Evolutionary conservation across 1,284 basidiomycete genomes (phyloP).

Genomic region (Apiotrichum mycotoxinovorans): DNA sequence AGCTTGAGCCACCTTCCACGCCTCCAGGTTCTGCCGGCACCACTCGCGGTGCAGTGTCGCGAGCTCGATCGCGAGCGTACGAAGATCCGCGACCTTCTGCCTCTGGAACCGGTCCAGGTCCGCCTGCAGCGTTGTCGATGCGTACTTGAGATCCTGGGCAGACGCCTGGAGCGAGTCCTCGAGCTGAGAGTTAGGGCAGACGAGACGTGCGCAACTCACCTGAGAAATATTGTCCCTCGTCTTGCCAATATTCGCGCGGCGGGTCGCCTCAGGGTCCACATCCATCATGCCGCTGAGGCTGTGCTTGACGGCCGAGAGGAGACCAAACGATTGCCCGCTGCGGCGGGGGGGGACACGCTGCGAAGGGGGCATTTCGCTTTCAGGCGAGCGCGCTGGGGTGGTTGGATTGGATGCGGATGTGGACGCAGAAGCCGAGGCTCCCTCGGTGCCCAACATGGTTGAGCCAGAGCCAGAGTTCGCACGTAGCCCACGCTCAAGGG

Average conservation of each 20-base stretch:
- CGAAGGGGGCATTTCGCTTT: neutral
- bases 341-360: conserved; percentile 17
- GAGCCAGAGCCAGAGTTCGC: conserved; percentile 12
- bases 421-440: neutral
- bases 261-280: conserved; percentile 91
- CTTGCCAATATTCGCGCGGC: conserved; percentile 88
- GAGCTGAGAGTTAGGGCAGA: conserved; percentile 56
- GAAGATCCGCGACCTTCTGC: conserved; percentile 93
- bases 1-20: conserved; percentile 91
- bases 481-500: conserved; percentile 56
- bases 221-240: conserved; percentile 90
- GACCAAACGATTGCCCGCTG: conserved; percentile 62
- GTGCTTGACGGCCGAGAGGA: conserved; percentile 88
- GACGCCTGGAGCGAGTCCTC: conserved; percentile 87
- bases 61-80: conserved; percentile 87
- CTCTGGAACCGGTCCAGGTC: conserved; percentile 97
- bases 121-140: conserved; percentile 91
- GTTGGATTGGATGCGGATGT: neutral
- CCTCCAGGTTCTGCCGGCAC: conserved; percentile 94
- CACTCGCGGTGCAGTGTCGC: conserved; percentile 88
- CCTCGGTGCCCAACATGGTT: too few relatives aligned
- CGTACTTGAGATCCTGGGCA: conserved; percentile 90
- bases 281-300: conserved; percentile 98
- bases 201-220: conserved; percentile 53
- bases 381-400: conserved; percentile 4